Conservation (phyloP, 192 early-diverging fungal genomes). For the Linnemannia hyalina region DNA sequence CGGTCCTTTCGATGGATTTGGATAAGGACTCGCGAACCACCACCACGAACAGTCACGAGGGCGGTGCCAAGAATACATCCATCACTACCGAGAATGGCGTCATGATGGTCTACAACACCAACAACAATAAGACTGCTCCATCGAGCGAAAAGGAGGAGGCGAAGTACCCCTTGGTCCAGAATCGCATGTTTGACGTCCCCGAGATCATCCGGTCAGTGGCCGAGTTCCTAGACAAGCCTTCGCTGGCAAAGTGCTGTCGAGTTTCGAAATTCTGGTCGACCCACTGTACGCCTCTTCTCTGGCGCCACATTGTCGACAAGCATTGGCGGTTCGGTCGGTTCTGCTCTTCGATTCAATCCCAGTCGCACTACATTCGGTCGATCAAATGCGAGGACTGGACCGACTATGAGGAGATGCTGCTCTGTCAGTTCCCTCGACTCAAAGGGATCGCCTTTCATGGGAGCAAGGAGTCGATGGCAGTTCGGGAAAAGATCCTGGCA, state of each 20-base stretch:
- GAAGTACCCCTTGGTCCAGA: conserved; percentile 19
- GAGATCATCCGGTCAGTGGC: conserved; percentile 45
- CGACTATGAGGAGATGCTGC: conserved; percentile 40
- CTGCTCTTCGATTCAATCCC: conserved; percentile 15
- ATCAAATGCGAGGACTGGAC: conserved; percentile 42
- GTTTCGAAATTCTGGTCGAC: conserved; percentile 33
- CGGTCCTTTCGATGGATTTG: conserved; percentile 23
- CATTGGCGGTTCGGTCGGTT: conserved; percentile 36
- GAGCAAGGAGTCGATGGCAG: conserved; percentile 15
- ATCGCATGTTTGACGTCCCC: conserved; percentile 48
- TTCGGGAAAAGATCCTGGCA: conserved; percentile 23
- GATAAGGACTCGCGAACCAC: neutral
- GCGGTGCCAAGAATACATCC: neutral
- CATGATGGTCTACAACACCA: neutral
- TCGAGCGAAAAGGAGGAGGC: neutral
- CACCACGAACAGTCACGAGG: neutral
- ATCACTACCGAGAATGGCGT: conserved; percentile 1
- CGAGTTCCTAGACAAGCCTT: conserved; percentile 51
- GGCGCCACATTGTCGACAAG: conserved; percentile 45
- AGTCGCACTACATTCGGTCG: conserved; percentile 30
- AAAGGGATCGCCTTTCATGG: conserved; percentile 28
- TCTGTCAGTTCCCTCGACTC: conserved; percentile 41
- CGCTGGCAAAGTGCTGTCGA: conserved; percentile 37
- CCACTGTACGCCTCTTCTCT: conserved; percentile 40
- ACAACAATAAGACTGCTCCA: neutral